A percentile compares a stretch with the other conserved stretches of the same genome.
Evolutionary conservation across 148 eudicot genomes (phyloP).

Genomic region (Persicaria tinctoria): DNA sequence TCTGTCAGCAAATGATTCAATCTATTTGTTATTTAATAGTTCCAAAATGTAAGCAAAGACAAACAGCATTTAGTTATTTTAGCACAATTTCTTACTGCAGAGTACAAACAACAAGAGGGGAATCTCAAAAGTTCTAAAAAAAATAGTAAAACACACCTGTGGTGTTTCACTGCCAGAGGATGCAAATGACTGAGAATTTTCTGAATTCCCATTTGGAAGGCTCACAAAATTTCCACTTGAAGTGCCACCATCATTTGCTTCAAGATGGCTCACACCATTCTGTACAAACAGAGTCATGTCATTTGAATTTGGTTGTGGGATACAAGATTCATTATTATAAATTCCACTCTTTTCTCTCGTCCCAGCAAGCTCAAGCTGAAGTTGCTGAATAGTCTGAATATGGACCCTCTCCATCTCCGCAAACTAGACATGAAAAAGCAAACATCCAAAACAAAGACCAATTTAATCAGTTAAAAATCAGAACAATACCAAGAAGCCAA

Average conservation of each 20-base stretch:
- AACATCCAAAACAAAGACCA: not conserved
- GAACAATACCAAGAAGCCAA: not conserved
- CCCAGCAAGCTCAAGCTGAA: conserved; percentile 69
- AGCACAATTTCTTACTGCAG: not conserved
- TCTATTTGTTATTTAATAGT: not conserved
- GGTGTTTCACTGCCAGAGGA: conserved; percentile 32
- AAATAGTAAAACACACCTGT: not conserved
- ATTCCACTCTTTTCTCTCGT: conserved; percentile 49
- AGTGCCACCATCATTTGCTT: conserved; percentile 39
- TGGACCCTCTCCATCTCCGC: conserved; percentile 87
- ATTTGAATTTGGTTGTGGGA: conserved; percentile 32
- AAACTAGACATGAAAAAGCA: conserved; percentile 38
- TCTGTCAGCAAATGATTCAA: not conserved
- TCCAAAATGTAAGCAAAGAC: not conserved
- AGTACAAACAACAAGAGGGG: not conserved
- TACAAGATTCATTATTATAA: conserved; percentile 34
- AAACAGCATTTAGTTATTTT: not conserved
- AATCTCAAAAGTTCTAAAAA: too few relatives aligned
- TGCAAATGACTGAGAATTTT: conserved; percentile 36
- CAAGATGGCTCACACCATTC: conserved; percentile 44
- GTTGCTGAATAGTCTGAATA: conserved; percentile 66
- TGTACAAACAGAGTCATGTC: conserved; percentile 47
- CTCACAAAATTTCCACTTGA: conserved; percentile 29
- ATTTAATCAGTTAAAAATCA: not conserved
- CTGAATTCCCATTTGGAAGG: conserved; percentile 51